Evolutionary conservation across 1,284 basidiomycete species (phyloP).

Genomic region (Microstroma glucosiphilum): DNA sequence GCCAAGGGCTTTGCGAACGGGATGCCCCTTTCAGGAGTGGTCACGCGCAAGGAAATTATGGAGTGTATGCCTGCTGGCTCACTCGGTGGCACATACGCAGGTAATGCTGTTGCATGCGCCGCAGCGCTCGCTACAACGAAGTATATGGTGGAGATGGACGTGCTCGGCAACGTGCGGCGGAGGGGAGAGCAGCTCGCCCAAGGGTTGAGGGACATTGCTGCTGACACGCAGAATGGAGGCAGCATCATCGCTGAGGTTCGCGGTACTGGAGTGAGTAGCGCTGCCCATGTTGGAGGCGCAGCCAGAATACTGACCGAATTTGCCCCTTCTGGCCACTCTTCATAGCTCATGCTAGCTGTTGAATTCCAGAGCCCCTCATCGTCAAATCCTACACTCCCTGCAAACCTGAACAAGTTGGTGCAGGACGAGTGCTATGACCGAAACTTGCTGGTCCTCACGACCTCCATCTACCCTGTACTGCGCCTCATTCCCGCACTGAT

Average conservation of each 20-base stretch:
- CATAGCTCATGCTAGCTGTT: no score
- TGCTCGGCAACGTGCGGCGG: constrained; percentile 42
- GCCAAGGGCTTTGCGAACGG: constrained; percentile 94
- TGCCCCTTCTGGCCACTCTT: no score
- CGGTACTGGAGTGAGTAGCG: no score
- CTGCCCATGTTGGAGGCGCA: no score
- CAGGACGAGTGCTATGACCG: constrained; percentile 24
- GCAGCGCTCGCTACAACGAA: constrained; percentile 35
- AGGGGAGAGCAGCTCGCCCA: constrained; percentile 34
- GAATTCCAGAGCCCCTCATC: no score
- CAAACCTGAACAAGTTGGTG: neutral
- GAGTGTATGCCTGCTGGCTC: constrained; percentile 71
- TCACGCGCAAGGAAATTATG: constrained; percentile 73
- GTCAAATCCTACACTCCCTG: no score
- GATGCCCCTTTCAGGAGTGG: constrained; percentile 82
- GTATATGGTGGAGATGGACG: constrained; percentile 33
- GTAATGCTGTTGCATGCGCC: constrained; percentile 44
- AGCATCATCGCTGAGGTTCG: no score
- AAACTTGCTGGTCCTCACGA: constrained; percentile 42
- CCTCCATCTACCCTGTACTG: constrained; percentile 39
- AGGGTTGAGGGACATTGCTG: neutral
- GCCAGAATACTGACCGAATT: no score
- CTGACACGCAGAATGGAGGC: neutral
- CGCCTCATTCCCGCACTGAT: constrained; percentile 46
- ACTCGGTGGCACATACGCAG: constrained; percentile 59